Conservation (phyloP, 306 rosid genomes). For the Quercus suber region DNA sequence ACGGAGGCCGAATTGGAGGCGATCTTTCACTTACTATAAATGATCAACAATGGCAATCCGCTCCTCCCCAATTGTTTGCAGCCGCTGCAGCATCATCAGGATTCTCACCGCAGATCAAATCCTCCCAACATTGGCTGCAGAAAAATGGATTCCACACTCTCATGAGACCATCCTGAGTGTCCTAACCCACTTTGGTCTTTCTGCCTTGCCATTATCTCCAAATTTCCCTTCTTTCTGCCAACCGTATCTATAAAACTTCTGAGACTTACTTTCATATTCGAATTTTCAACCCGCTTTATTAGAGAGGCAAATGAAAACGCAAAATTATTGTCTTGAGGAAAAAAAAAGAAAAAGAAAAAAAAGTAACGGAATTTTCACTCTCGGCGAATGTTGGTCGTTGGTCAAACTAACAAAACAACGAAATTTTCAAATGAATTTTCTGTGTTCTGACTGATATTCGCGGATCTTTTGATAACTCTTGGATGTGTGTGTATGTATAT, state of each 20-base stretch:
- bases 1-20: conserved; percentile 61
- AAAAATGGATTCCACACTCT: conserved; percentile 66
- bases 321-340: conserved; percentile 27
- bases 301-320: conserved; percentile 13
- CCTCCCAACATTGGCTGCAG: conserved; percentile 62
- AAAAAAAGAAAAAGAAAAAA: neutral
- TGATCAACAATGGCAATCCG: conserved; percentile 51
- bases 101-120: conserved; percentile 77
- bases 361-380: conserved; percentile 19
- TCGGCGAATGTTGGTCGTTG: conserved; percentile 37
- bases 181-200: neutral
- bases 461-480: neutral
- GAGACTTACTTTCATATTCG: neutral
- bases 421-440: conserved; percentile 50
- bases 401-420: conserved; percentile 57
- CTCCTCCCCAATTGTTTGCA: conserved; percentile 56
- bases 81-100: conserved; percentile 99
- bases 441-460: conserved; percentile 42
- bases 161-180: conserved; percentile 48
- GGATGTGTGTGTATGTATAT: neutral
- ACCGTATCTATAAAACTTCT: conserved; percentile 14
- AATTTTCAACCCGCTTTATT: neutral
- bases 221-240: conserved; percentile 13
- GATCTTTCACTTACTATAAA: conserved; percentile 55
- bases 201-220: conserved; percentile 16